Evolutionary conservation across 352 stramenopile species (phyloP), one percentile per base, ranked within the genome.

Genomic region (Globisporangium camurandrum): DNA sequence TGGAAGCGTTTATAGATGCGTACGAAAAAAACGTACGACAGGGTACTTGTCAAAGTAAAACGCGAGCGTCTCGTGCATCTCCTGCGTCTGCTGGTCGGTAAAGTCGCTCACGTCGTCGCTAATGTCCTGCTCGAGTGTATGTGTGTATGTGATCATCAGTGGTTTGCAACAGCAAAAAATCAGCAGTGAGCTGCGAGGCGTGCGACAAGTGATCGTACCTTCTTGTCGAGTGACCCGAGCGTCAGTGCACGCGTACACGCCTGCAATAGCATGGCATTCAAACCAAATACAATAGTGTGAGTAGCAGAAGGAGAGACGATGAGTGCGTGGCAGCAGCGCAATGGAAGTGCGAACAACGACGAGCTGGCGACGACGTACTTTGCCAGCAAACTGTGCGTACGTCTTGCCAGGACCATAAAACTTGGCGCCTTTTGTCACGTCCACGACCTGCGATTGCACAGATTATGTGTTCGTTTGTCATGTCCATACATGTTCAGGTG

Each of bases 31-130:
- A 72, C 72, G 42, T 79, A 91, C 80, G 31, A 83, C 70, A n/a
- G 80, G 80, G 56, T 92, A 92, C 57, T 92, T 92, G 51, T 85
- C 75, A 59, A 82, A 75, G 65, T 92, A 92, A 46, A 89, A 92
- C 41, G 63, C 58, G 34, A 76, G 69, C n/a, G 73, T 92, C 49
- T 85, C 71, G 16, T 72, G 62, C 36, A 88, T 59, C 36, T 87
- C 76, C 54, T 77, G 62, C 26, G 52, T 51, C 46, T 87, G 68
- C 33, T 78, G 76, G 9, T 84, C 71, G 19, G 69, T 61, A 22
- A 92, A 86, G 59, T 86, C 77, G 48, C 67, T 73, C 19, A 73
- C 46, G 45, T 89, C 74, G 61, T 92, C 80, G 46, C 34, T 84
- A 40, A 92, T 75, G 46, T 92, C 80, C 70, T 90, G 7, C 10